Evolutionary conservation across 805 yeast genomes (phyloP).

Genomic region (Candida bentonensis): DNA sequence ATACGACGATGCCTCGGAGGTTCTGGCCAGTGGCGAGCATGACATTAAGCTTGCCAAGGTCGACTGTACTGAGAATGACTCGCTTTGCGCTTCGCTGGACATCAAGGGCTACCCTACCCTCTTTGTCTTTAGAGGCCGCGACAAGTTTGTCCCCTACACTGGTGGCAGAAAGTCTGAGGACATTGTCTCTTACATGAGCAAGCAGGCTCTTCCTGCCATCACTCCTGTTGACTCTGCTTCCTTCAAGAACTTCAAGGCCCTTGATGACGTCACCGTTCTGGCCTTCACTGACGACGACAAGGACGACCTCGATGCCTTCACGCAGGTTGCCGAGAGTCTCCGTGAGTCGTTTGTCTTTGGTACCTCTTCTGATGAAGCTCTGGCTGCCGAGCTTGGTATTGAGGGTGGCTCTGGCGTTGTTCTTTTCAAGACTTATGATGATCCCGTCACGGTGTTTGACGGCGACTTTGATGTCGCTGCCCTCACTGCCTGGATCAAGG

Average conservation of each 20-base stretch:
- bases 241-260: constrained; percentile 35
- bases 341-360: constrained; percentile 56
- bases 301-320: constrained; percentile 42
- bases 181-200: constrained; percentile 64
- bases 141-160: constrained; percentile 42
- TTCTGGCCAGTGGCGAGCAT: constrained; percentile 6
- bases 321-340: constrained; percentile 43
- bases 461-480: constrained; percentile 21
- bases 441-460: constrained; percentile 18
- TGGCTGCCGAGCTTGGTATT: constrained; percentile 28
- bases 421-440: constrained; percentile 24
- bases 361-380: constrained; percentile 27
- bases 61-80: constrained; percentile 73
- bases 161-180: constrained; percentile 78
- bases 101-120: constrained; percentile 78
- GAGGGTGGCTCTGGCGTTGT: constrained; percentile 34
- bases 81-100: constrained; percentile 49
- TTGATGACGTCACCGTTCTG: constrained; percentile 27
- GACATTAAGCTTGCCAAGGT: constrained; percentile 50
- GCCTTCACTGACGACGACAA: constrained; percentile 38
- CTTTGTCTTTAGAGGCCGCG: constrained; percentile 47
- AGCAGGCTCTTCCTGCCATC: constrained; percentile 71
- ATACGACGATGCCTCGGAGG: constrained; percentile 18
- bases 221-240: constrained; percentile 33
- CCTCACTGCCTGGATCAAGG: constrained; percentile 35